phyloP scores from a whole-genome alignment of 73 alveolate species.

The Uronychia setigera region DNA sequence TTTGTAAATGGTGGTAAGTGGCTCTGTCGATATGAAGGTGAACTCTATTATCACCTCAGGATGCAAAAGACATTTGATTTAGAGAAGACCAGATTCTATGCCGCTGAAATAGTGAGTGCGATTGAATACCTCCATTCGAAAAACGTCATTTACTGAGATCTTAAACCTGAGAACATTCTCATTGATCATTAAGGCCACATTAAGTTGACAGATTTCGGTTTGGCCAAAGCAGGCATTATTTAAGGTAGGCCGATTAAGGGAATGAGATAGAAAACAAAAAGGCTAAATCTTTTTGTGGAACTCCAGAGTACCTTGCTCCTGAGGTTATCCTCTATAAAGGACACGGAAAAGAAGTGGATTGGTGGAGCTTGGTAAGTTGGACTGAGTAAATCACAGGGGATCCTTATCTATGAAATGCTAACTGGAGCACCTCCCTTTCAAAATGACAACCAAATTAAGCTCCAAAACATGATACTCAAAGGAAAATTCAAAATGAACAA shows the following conservation, averaged over 20 bases:
- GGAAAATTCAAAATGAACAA: no score
- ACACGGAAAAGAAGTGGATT: no score
- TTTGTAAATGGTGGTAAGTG: conserved; percentile 72
- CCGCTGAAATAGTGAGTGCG: conserved; percentile 61
- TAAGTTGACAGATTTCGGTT: conserved; percentile 41
- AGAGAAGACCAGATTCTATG: conserved; percentile 52
- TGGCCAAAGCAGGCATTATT: conserved; percentile 27
- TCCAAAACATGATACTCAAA: no score
- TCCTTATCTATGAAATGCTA: no score
- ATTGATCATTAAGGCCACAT: conserved; percentile 42
- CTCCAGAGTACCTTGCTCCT: conserved; percentile 64
- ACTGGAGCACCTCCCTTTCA: no score
- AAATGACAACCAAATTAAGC: no score
- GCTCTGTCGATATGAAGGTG: no score
- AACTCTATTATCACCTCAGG: conserved; percentile 46
- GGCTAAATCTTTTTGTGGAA: conserved; percentile 40
- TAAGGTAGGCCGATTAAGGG: not conserved
- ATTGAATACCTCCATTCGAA: conserved; percentile 67
- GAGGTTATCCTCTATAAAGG: no score
- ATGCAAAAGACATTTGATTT: conserved; percentile 31
- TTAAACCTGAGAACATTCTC: conserved; percentile 54
- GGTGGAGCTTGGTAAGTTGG: no score
- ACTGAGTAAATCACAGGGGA: no score
- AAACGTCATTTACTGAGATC: conserved; percentile 72
- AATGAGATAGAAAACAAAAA: no score